Evolutionary conservation across 345 rosid species (phyloP), one percentile per base, ranked within the genome.

Genomic region (Ailanthus altissimus): DNA sequence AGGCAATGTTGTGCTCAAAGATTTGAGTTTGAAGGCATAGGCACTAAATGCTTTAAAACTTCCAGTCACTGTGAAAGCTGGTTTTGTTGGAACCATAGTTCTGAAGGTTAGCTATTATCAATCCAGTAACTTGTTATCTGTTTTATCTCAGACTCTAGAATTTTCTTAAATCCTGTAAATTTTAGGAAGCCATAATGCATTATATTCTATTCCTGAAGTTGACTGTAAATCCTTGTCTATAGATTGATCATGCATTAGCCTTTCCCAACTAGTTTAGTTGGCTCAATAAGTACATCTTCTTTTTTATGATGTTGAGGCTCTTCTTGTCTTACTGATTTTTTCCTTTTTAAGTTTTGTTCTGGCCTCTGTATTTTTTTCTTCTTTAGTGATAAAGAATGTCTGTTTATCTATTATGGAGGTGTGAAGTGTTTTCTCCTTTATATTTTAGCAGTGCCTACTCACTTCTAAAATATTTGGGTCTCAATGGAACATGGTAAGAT

Each of bases 1-100:
- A 96, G 99, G 99, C 57, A 97, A 96, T 86, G 98, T 96, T 80
- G 97, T 93, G 75, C 98, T 96, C 71, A 93, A 91, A 83, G 97
- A 96, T 87, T 86, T 96, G 84, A 91, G 89, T 68, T 78, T 96
- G 84, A 96, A 93, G 89, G 94, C 98, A 0, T 98, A 96, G 84
- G 98, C 99, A 43, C 86, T 96, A 47, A 96, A 93, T 85, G 86
- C 98, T 11, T 85, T 96, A 71, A 92, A 91, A 74, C 98, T 96
- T 79, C 99, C 99, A 11, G 97, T 96, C 47, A 90, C 92, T 71
- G 99, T 92, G 70, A 93, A 92, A 92, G 97, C 97, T 75, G 99
- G 99, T 80, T 96, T 96, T 90, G 88, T 96, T 66, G 99, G 99
- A 32, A 87, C 94, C 54, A 89, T 96, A 65, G 92, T 97, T 5